phyloP scores from a whole-genome alignment of 306 rosid genomes.

The Vigna unguiculata region DNA sequence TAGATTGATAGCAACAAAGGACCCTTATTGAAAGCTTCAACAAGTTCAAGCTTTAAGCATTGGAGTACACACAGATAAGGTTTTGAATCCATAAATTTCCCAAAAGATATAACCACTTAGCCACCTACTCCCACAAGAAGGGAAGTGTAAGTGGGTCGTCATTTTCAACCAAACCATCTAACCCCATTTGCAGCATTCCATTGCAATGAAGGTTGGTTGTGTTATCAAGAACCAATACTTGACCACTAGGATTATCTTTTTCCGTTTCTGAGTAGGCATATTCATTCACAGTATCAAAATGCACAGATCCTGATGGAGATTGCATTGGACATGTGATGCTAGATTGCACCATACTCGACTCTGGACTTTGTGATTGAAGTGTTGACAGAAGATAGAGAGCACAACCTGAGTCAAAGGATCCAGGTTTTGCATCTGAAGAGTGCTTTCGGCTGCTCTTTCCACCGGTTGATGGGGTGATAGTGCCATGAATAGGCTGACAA shows the following conservation, averaged over 20 bases:
- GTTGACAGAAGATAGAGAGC: slow-evolving; percentile 99
- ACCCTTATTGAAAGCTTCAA: slow-evolving; percentile 34
- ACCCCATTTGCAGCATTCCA: slow-evolving; percentile 54
- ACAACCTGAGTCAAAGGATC: slow-evolving; percentile 68
- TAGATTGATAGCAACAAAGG: slow-evolving; percentile 11
- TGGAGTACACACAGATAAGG: slow-evolving; percentile 33
- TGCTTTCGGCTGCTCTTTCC: slow-evolving; percentile 50
- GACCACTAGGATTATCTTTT: slow-evolving; percentile 46
- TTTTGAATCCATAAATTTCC: slow-evolving; percentile 35
- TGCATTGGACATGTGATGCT: slow-evolving; percentile 54
- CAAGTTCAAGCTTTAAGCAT: slow-evolving; percentile 32
- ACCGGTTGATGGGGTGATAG: slow-evolving; percentile 46
- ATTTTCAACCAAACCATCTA: slow-evolving; percentile 58
- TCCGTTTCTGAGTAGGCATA: slow-evolving; percentile 40
- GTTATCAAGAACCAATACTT: slow-evolving; percentile 42
- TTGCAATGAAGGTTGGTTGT: slow-evolving; percentile 50
- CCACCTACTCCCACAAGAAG: slow-evolving; percentile 66
- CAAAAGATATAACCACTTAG: slow-evolving; percentile 24
- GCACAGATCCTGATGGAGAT: slow-evolving; percentile 47
- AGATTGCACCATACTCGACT: slow-evolving; percentile 56
- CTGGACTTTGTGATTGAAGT: slow-evolving; percentile 60
- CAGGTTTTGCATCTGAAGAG: slow-evolving; percentile 58
- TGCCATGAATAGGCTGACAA: slow-evolving; percentile 29
- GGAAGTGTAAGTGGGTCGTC: slow-evolving; percentile 63
- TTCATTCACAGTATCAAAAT: slow-evolving; percentile 48